Conservation (phyloP, 108 stramenopile species). For the Skeletonema grethae region DNA sequence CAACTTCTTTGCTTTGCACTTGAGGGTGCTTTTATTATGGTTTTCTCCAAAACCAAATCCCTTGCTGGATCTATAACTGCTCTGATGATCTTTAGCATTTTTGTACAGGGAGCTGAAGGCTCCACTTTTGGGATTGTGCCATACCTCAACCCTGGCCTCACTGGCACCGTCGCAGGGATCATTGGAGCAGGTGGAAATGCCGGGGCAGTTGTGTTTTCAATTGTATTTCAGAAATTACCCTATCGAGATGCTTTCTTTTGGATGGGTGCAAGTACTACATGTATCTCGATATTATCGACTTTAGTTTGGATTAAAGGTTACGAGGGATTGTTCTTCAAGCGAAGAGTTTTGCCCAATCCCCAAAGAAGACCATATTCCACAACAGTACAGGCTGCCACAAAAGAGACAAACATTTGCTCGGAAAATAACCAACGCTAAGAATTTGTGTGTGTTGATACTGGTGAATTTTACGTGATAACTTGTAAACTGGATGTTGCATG, state of each 20-base stretch:
- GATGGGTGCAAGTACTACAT: conserved; percentile 67
- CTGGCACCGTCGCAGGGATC: conserved; percentile 68
- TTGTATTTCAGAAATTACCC: conserved; percentile 55
- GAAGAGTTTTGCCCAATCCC: conserved; percentile 4
- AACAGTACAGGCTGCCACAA: neutral
- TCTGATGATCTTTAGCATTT: conserved; percentile 72
- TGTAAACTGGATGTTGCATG: neutral
- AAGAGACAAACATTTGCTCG: neutral
- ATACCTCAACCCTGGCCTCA: conserved; percentile 56
- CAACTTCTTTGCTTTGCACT: conserved; percentile 52
- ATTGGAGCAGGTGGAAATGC: conserved; percentile 83
- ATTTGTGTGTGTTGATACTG: neutral
- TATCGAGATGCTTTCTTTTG: conserved; percentile 60
- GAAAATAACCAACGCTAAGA: neutral
- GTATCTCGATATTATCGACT: conserved; percentile 44
- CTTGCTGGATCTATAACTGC: conserved; percentile 61
- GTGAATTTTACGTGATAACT: neutral
- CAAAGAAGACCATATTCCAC: neutral
- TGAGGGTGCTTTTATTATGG: conserved; percentile 69
- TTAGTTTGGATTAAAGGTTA: conserved; percentile 78
- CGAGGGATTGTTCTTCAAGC: conserved; percentile 49
- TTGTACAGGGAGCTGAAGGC: conserved; percentile 82
- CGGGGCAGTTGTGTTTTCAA: conserved; percentile 67
- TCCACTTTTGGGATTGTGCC: conserved; percentile 66
- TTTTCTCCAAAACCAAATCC: conserved; percentile 58